A percentile compares a stretch with the other conserved stretches of the same genome.
These are phyloP conservation scores for Nephelium lappaceum DNA, from an alignment of 345 rosid species.

Conservation along the genomic window DNA sequence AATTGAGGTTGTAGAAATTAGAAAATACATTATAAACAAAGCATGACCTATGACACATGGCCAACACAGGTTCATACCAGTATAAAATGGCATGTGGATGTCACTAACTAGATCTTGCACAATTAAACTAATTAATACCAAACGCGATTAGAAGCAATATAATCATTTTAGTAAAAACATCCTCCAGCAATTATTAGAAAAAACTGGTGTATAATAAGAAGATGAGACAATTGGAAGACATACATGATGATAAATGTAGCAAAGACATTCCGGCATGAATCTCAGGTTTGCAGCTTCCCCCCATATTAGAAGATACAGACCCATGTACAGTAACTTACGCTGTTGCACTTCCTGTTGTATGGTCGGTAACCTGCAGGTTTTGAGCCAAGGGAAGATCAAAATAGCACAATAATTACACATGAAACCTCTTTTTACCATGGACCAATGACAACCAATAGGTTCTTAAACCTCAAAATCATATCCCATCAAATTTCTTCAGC, in stretches of 20 bases:
- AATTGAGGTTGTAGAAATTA: background rate
- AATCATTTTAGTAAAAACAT: background rate
- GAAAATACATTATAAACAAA: background rate
- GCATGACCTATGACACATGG: background rate
- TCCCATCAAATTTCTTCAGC: background rate
- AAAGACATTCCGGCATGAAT: constrained; percentile 99
- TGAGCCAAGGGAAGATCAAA: constrained; percentile 19
- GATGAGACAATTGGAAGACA: constrained; percentile 26
- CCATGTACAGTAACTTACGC: constrained; percentile 93
- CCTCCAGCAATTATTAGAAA: background rate
- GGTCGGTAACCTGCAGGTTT: constrained; percentile 85
- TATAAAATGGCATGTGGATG: background rate
- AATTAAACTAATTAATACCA: background rate
- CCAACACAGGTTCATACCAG: background rate
- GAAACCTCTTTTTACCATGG: background rate
- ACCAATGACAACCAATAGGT: background rate
- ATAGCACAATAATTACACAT: constrained; percentile 9
- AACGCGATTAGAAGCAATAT: background rate
- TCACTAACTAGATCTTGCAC: background rate
- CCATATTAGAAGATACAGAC: constrained; percentile 95
- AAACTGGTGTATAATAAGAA: constrained; percentile 16
- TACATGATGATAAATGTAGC: constrained; percentile 99
- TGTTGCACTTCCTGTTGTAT: constrained; percentile 99
- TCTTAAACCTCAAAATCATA: background rate
- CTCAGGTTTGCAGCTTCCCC: constrained; percentile 99